These are phyloP conservation scores for Erysiphe neolycopersici DNA, from an alignment of 2,329 filamentous ascomycete species.

Conservation along the genomic window DNA sequence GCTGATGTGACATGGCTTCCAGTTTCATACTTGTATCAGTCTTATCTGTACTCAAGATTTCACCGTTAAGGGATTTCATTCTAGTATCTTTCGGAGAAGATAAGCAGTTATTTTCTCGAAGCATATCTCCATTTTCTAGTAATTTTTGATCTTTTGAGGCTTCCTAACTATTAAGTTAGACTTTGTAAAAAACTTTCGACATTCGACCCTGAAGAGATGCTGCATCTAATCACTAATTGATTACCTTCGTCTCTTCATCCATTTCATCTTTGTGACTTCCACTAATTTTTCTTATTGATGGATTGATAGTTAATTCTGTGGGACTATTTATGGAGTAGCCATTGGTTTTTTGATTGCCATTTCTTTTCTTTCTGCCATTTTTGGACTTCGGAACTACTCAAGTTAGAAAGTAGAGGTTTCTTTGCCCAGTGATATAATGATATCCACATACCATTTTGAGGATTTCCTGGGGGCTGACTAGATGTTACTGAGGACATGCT, in stretches of 20 bases:
- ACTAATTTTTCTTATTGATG: neutral
- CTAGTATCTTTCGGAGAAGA: neutral
- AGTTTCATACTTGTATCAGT: slow-evolving; percentile 11
- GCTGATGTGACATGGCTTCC: slow-evolving; percentile 56
- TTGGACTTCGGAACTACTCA: neutral
- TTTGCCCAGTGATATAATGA: too few relatives aligned
- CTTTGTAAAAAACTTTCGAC: neutral
- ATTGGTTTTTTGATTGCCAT: neutral
- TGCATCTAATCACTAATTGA: neutral
- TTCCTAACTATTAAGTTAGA: neutral
- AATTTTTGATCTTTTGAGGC: neutral
- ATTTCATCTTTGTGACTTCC: neutral
- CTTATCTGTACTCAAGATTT: slow-evolving; percentile 3
- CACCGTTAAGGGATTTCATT: neutral
- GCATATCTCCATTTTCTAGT: neutral
- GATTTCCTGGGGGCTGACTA: too few relatives aligned
- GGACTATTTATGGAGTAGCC: neutral
- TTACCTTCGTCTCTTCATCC: neutral
- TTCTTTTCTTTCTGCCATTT: neutral
- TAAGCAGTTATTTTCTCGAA: neutral
- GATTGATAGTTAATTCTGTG: neutral
- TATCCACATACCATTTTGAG: too few relatives aligned
- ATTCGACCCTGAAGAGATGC: neutral
- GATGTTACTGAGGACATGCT: too few relatives aligned
- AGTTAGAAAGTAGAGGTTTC: too few relatives aligned